Evolutionary conservation across 1,284 basidiomycete genomes (phyloP), one percentile per base, ranked within the genome.

Genomic region (Trichosporon sp.): DNA sequence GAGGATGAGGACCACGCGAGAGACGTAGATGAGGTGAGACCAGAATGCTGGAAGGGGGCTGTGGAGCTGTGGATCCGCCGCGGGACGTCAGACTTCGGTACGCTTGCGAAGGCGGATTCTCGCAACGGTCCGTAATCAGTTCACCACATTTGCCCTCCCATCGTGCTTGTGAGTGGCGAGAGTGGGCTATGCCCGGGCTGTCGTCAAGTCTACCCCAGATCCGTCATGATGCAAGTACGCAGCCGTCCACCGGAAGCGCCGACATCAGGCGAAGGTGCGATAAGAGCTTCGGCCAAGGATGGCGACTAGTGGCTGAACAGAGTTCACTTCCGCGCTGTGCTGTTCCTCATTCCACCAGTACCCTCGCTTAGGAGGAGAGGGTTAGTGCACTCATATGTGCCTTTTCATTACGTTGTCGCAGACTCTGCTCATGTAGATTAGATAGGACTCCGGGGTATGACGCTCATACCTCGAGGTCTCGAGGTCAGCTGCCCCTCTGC

Each of bases 341-440:
- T 16, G 16, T 21, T 21, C 51, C 19, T 56, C 51, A 56, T 46
- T 46, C 43, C 43, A 12, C 16, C 38, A 40, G 2, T 38, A 3
- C 14, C 43, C 16, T n/a, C 43, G 40, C 40, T 43, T 43, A 37
- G 35, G 40, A 11, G 14, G 10, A 11, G 40, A 16, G 43, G 5
- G 43, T 14, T n/a, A 46, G 43, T n/a, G 10, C 43, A 11, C 43
- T n/a, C 43, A 46, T 46, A 16, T 46, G 43, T 46, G 43, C 43
- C 43, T 40, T 12, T 16, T 16, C 43, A 4, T 46, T 16, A 16
- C 43, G 43, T 46, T 16, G 35, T 37, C 35, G 35, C 35, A 37
- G 35, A 10, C 51, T 14, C 8, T 56, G 51, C 51, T 56, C 51
- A 56, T 56, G 51, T 56, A 56, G 51, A 56, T 56, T 56, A 56